Evolutionary conservation across 2,329 filamentous ascomycete species (phyloP), one percentile per base, ranked within the genome.

Genomic region (Ceratocystis cubensis): DNA sequence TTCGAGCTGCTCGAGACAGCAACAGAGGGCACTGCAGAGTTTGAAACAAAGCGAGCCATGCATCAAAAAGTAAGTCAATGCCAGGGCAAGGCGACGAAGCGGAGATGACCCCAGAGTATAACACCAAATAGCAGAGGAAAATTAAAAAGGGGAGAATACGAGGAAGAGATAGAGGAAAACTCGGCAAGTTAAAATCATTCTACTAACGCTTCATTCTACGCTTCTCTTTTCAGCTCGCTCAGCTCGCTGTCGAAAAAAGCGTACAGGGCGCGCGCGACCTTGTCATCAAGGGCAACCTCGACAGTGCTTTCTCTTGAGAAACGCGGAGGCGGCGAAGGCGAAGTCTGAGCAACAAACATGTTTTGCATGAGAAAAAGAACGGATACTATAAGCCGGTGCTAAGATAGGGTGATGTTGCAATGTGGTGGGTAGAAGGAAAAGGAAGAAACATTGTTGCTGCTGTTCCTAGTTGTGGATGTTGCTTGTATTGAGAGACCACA

Each of bases 1-100:
- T 76, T 76, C 69, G 71, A 72, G 30, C 74, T 74, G 73, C 70
- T 70, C 63, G 67, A 72, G 64, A 63, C 69, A 6, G 70, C 66
- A 1, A 69, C 64, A 59, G 66, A 64, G 61, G 72, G 71, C 48
- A 70, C 69, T 33, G 69, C 70, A 22, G 70, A 70, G 37, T 70
- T 68, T 20, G 50, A 44, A 61, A 69, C 63, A 41, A 63, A 71
- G 62, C 66, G 70, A 69, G 71, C 57, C 4, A 59, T 22, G 66
- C 70, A 71, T 64, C 68, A 70, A 62, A 67, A 71, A 70, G 73
- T 72, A 61, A 69, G 70, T 67, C n/a, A 65, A 37, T 7, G 37
- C 37, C 48, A 50, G 46, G 5, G 46, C 17, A 22, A n/a, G 37
- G 22, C 8, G 5, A 5, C 15, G 37, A 62, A 10, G 10, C n/a